Evolutionary conservation across 2,329 filamentous ascomycete genomes (phyloP).

Genomic region (Cercospora sesami): DNA sequence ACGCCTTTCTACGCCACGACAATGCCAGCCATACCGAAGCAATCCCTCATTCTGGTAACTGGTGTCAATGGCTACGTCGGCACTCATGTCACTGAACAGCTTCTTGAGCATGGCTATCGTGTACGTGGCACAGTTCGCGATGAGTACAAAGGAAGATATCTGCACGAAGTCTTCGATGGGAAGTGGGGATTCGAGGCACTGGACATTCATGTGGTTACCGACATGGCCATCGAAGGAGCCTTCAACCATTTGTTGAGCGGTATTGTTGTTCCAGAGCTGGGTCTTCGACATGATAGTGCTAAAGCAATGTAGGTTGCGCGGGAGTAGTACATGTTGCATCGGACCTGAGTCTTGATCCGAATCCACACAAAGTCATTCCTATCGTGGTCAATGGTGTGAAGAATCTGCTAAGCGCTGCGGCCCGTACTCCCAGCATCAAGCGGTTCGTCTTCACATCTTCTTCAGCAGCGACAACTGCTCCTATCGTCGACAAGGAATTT

Average conservation of each 20-base stretch:
- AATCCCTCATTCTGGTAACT: neutral
- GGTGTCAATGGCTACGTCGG: slow-evolving; percentile 6
- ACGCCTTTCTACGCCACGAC: neutral
- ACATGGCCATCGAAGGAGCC: slow-evolving; percentile 1
- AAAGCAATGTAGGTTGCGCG: neutral
- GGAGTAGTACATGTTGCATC: slow-evolving; percentile 9
- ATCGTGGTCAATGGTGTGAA: neutral
- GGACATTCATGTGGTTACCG: slow-evolving; percentile 1
- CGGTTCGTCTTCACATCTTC: slow-evolving; percentile 6
- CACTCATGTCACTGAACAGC: slow-evolving; percentile 4
- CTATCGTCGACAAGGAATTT: neutral
- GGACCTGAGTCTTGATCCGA: neutral
- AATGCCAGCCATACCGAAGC: neutral
- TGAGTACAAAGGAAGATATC: neutral
- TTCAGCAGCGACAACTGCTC: neutral
- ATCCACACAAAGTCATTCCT: slow-evolving; percentile 1
- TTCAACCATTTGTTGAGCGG: neutral
- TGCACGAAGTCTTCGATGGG: neutral
- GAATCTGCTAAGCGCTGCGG: slow-evolving; percentile 5
- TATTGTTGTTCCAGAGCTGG: neutral
- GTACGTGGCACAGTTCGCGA: slow-evolving; percentile 10
- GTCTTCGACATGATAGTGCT: neutral
- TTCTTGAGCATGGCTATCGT: slow-evolving; percentile 2
- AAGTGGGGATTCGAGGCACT: neutral
- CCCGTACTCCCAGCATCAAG: neutral